Evolutionary conservation across 1,139 yeast species (phyloP).

Genomic region (Nakaseomyces bracarensis): DNA sequence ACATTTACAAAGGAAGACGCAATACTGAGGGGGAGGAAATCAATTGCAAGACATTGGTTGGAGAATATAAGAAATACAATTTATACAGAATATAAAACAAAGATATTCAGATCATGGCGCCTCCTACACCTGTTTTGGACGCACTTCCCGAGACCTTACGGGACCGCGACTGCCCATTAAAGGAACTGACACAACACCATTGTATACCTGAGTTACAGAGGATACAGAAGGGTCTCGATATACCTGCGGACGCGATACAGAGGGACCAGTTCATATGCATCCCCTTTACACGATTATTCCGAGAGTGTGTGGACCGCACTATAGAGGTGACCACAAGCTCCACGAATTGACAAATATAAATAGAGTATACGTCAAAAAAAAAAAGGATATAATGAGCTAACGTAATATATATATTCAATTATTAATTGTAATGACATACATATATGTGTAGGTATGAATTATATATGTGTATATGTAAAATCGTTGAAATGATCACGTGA

Average conservation of each 20-base stretch:
- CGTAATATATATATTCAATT: too few species aligned
- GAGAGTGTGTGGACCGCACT: conserved; percentile 8
- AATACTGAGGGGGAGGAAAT: too few species aligned
- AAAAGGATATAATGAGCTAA: too few species aligned
- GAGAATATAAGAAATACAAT: too few species aligned
- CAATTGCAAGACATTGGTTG: too few species aligned
- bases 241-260: conserved; percentile 1
- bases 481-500: too few species aligned
- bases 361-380: too few species aligned
- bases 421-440: too few species aligned
- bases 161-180: conserved; percentile 9
- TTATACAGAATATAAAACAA: neutral
- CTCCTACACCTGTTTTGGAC: conserved; percentile 10
- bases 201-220: conserved; percentile 9
- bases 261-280: conserved; percentile 8
- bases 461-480: too few species aligned
- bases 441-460: too few species aligned
- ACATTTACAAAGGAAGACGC: too few species aligned
- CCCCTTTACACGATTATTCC: conserved; percentile 15
- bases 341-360: conserved; percentile 5
- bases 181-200: conserved; percentile 12
- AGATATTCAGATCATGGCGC: conserved; percentile 18
- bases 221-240: neutral
- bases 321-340: conserved; percentile 9
- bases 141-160: neutral